Evolutionary conservation across 352 stramenopile species (phyloP).

Genomic region (Globisporangium takayamanum): DNA sequence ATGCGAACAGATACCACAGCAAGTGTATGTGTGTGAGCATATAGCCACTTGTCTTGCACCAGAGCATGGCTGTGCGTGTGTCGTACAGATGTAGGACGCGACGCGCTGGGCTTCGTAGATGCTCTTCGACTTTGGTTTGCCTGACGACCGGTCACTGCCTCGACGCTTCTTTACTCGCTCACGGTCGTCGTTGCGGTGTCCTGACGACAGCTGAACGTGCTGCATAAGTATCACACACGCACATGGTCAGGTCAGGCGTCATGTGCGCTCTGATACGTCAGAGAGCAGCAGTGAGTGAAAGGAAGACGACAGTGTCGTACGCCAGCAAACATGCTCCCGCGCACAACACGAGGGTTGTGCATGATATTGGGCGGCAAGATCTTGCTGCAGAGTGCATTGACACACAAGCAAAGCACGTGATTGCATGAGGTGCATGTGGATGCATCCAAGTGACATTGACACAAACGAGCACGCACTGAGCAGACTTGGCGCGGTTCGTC

Average conservation of each 20-base stretch:
- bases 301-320: slow-evolving; percentile 15
- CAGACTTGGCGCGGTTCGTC: slow-evolving; percentile 45
- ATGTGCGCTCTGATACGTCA: too few species aligned
- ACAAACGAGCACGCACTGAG: background rate
- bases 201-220: slow-evolving; percentile 7
- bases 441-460: background rate
- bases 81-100: slow-evolving; percentile 32
- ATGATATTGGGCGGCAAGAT: slow-evolving; percentile 55
- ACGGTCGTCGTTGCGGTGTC: slow-evolving; percentile 14
- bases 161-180: slow-evolving; percentile 35
- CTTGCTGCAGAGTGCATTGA: slow-evolving; percentile 16
- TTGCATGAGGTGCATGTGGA: background rate
- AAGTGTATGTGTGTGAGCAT: too few species aligned
- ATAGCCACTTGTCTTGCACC: too few species aligned
- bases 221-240: background rate
- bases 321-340: slow-evolving; percentile 56
- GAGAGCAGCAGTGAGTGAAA: too few species aligned
- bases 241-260: background rate
- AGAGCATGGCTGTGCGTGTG: too few species aligned
- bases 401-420: background rate
- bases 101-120: slow-evolving; percentile 30
- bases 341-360: slow-evolving; percentile 57
- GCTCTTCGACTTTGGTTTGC: slow-evolving; percentile 22
- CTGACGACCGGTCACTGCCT: background rate
- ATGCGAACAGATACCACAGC: background rate